A percentile compares a stretch with the other conserved stretches of the same genome.
phyloP scores from a whole-genome alignment of 345 rosid species.

The Abelmoschus esculentus region DNA sequence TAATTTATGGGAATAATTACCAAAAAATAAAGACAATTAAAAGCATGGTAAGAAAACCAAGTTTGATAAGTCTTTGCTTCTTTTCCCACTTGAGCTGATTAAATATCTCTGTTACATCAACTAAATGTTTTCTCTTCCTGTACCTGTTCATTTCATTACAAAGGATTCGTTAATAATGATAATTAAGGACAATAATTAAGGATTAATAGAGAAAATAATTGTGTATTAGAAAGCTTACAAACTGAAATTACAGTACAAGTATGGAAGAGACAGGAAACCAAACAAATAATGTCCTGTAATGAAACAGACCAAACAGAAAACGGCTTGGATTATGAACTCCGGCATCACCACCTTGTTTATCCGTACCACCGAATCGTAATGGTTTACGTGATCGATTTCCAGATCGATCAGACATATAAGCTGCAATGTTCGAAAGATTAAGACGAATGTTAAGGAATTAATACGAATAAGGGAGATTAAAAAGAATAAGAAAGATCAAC shows the following conservation, averaged over 20 bases:
- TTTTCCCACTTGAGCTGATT: conserved; percentile 79
- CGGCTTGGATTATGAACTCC: conserved; percentile 49
- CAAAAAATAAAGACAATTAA: conserved; percentile 71
- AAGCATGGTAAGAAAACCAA: conserved; percentile 55
- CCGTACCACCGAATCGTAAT: conserved; percentile 56
- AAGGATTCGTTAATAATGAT: background rate
- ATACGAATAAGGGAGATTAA: background rate
- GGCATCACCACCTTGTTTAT: conserved; percentile 49
- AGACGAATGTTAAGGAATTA: background rate
- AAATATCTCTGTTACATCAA: conserved; percentile 92
- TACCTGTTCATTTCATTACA: conserved; percentile 37
- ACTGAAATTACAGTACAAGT: conserved; percentile 49
- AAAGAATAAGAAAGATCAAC: conserved; percentile 17
- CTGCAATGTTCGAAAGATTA: conserved; percentile 24
- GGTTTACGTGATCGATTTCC: conserved; percentile 61
- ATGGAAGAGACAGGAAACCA: conserved; percentile 44
- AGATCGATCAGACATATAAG: conserved; percentile 67
- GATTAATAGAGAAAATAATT: background rate
- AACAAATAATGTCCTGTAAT: conserved; percentile 54
- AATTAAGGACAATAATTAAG: background rate
- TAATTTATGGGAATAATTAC: conserved; percentile 25
- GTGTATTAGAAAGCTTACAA: conserved; percentile 27
- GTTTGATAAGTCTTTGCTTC: conserved; percentile 78
- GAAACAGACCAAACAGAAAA: conserved; percentile 39
- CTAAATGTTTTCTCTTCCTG: conserved; percentile 45